Percentiles rank a stretch among this genome's conserved stretches.
Conservation (phyloP, 257 asterid species). For the Anisodus acutangulus region DNA sequence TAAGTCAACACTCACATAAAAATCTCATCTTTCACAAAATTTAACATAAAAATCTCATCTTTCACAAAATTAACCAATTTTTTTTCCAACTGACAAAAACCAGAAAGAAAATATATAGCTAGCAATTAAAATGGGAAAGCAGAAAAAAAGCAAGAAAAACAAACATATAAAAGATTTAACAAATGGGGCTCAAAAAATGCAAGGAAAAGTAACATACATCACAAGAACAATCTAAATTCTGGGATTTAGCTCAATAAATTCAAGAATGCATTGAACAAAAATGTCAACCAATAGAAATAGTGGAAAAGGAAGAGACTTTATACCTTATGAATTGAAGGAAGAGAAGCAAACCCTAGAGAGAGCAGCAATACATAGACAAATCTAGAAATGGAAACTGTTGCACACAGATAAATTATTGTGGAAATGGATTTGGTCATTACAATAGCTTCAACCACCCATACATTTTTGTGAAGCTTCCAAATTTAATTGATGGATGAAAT, state of each 20-base stretch:
- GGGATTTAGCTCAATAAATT: neutral
- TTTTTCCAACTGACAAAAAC: neutral
- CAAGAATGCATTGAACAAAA: constrained; percentile 23
- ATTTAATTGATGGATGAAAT: constrained; percentile 17
- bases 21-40: constrained; percentile 29
- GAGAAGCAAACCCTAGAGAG: constrained; percentile 22
- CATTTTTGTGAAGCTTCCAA: neutral
- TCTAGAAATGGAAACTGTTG: neutral
- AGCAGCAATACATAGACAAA: neutral
- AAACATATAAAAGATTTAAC: neutral
- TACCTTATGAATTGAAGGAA: constrained; percentile 14
- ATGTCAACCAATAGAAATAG: neutral
- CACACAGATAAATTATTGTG: neutral
- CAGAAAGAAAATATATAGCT: neutral
- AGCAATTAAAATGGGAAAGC: neutral
- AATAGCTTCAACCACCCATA: constrained; percentile 8
- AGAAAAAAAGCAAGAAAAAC: constrained; percentile 9
- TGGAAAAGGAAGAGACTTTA: neutral
- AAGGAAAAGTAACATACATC: neutral
- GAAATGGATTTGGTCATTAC: neutral
- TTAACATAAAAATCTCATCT: constrained; percentile 30
- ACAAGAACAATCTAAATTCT: neutral
- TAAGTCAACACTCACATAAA: constrained; percentile 25
- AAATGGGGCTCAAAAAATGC: neutral
- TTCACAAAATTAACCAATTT: neutral